A percentile compares a stretch with the other conserved stretches of the same genome.
Evolutionary conservation across 352 stramenopile species (phyloP).

Genomic region (Phytophthora melonis): DNA sequence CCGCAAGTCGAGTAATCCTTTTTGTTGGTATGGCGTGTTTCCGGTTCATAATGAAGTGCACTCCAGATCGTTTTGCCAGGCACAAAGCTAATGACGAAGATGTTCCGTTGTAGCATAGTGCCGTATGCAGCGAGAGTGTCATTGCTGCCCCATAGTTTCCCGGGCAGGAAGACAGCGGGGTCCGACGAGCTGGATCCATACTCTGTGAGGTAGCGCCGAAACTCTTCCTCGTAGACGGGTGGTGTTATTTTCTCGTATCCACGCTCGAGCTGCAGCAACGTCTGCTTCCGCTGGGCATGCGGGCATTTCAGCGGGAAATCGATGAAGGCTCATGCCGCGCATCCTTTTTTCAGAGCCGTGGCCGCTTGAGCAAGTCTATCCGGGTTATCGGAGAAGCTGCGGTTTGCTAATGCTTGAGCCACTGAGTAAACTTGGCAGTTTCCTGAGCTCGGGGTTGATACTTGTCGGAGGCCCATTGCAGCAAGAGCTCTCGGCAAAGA

Average conservation of each 20-base stretch:
- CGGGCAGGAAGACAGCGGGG: not conserved
- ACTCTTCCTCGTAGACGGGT: not conserved
- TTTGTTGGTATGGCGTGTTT: too few relatives aligned
- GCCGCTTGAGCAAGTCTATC: not conserved
- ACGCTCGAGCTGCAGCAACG: not conserved
- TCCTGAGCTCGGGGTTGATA: not conserved
- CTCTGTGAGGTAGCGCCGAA: not conserved
- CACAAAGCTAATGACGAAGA: not conserved
- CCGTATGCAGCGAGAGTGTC: not conserved
- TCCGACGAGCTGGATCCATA: not conserved
- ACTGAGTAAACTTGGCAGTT: not conserved
- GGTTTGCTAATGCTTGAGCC: not conserved
- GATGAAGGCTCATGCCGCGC: not conserved
- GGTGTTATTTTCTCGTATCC: not conserved
- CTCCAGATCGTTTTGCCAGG: too few relatives aligned
- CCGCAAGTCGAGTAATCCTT: too few relatives aligned
- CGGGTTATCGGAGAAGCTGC: not conserved
- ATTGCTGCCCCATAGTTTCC: not conserved
- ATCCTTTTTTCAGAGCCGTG: not conserved
- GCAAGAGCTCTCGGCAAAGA: not conserved
- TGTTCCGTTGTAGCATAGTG: not conserved
- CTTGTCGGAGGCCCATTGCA: too few relatives aligned
- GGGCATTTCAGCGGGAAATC: not conserved
- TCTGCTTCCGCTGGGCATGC: not conserved
- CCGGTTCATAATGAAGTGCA: too few relatives aligned